Evolutionary conservation across 148 eudicot genomes (phyloP).

Genomic region (Dianthus caryophyllus): DNA sequence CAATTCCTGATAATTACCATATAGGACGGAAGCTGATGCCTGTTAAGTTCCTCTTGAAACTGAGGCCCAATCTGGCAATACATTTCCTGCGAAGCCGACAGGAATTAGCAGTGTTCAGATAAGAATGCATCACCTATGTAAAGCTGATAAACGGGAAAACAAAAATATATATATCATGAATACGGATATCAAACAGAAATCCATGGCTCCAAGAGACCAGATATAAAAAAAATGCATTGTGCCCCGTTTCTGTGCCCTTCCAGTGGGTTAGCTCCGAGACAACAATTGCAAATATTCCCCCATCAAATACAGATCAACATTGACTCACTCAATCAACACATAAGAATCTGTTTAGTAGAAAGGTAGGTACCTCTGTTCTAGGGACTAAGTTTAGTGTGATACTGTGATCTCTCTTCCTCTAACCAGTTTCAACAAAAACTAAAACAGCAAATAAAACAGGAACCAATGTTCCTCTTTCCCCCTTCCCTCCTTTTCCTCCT

Average conservation of each 20-base stretch:
- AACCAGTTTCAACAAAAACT: background rate
- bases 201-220: background rate
- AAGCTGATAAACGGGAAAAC: background rate
- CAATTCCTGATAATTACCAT: conserved; percentile 40
- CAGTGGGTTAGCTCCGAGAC: background rate
- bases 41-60: conserved; percentile 83
- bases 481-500: no score
- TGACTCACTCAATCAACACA: background rate
- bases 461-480: background rate
- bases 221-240: background rate
- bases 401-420: background rate
- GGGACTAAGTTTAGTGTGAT: no score
- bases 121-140: background rate
- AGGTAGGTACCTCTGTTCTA: background rate
- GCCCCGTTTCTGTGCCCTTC: background rate
- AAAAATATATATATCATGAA: background rate
- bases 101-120: background rate
- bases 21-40: conserved; percentile 74
- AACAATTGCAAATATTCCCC: background rate
- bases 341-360: background rate
- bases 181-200: background rate
- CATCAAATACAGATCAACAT: background rate
- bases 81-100: conserved; percentile 66
- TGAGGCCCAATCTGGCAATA: conserved; percentile 86
- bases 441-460: no score